A percentile compares a stretch with the other conserved stretches of the same genome.
Conservation (phyloP, 352 stramenopile genomes). For the Phytophthora pisi region DNA sequence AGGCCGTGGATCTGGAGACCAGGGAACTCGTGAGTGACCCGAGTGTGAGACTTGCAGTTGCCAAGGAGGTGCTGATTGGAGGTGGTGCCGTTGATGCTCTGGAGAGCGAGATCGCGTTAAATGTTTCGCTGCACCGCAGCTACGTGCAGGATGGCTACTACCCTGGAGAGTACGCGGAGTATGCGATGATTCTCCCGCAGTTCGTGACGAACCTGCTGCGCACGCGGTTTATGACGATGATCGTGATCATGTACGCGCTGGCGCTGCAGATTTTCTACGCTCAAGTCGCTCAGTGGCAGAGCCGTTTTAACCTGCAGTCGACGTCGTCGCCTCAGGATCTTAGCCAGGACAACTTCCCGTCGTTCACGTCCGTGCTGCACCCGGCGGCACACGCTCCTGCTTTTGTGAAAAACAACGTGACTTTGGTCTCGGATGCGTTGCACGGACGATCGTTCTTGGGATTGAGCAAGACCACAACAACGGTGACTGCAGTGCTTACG, state of each 20-base stretch:
- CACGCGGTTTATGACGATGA: slow-evolving; percentile 44
- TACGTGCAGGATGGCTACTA: slow-evolving; percentile 63
- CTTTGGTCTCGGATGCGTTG: slow-evolving; percentile 11
- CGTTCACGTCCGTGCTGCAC: slow-evolving; percentile 67
- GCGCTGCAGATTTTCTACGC: slow-evolving; percentile 67
- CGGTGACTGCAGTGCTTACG: slow-evolving; percentile 16
- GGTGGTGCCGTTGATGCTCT: slow-evolving; percentile 4
- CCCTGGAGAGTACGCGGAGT: slow-evolving; percentile 48
- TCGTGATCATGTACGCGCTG: slow-evolving; percentile 73
- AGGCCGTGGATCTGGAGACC: slow-evolving; percentile 57
- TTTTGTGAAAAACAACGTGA: slow-evolving; percentile 32
- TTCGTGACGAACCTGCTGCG: slow-evolving; percentile 60
- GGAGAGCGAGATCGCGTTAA: slow-evolving; percentile 21
- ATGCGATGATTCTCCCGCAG: slow-evolving; percentile 53
- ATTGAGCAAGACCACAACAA: slow-evolving; percentile 11
- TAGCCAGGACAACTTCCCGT: slow-evolving; percentile 48
- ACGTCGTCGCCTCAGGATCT: slow-evolving; percentile 26
- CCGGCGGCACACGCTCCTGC: slow-evolving; percentile 49
- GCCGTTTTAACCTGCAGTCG: slow-evolving; percentile 57
- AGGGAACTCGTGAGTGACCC: slow-evolving; percentile 51
- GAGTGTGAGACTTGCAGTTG: slow-evolving; percentile 45
- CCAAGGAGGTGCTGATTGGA: slow-evolving; percentile 51
- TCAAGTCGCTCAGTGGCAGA: slow-evolving; percentile 75
- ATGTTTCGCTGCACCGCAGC: slow-evolving; percentile 48
- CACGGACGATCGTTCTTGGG: slow-evolving; percentile 7